These are phyloP conservation scores for Paramecium biaurelia DNA, from an alignment of 73 alveolate genomes.

Conservation along the genomic window DNA sequence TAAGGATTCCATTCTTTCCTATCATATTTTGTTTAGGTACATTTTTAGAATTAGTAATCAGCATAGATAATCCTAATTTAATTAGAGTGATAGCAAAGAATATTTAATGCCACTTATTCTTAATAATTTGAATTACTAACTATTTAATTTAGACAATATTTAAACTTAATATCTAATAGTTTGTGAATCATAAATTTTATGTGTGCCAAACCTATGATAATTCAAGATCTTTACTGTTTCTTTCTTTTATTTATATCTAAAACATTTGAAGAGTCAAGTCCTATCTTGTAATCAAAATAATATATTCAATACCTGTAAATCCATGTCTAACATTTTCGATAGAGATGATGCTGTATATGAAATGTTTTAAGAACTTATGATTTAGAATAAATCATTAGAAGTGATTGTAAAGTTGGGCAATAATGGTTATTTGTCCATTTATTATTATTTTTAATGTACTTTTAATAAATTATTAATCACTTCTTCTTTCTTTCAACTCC, in stretches of 20 bases:
- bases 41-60: not conserved
- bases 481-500: conserved; percentile 98
- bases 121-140: not conserved
- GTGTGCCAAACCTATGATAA: not conserved
- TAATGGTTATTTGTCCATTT: conserved; percentile 4
- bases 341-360: not conserved
- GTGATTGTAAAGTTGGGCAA: not conserved
- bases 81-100: not conserved
- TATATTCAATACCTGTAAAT: not conserved
- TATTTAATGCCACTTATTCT: not conserved
- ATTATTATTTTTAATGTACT: conserved; percentile 24
- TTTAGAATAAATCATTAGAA: not conserved
- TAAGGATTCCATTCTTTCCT: not conserved
- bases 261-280: not conserved
- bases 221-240: not conserved
- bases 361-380: not conserved
- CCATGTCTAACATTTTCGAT: not conserved
- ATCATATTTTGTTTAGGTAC: not conserved
- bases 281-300: not conserved
- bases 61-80: not conserved
- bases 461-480: conserved; percentile 48
- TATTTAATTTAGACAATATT: conserved; percentile 3
- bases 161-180: not conserved
- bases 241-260: not conserved
- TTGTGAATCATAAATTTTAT: not conserved